Conservation (phyloP, 2,329 filamentous ascomycete species). For the Myrmaecium sp. region DNA sequence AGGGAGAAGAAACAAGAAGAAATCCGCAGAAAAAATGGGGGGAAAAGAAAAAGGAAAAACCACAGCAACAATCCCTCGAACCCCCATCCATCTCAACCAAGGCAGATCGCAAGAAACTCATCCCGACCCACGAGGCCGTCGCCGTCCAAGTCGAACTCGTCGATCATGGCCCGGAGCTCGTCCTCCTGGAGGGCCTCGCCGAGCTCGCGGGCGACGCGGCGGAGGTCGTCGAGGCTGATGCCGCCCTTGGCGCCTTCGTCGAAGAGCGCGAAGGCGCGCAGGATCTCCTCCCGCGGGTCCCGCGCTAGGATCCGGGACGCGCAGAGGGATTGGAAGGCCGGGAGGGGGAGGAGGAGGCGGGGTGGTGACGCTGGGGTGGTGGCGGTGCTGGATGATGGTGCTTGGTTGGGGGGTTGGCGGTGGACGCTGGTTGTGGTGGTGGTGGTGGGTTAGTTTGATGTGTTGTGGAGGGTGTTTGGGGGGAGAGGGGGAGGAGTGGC, state of each 20-base stretch:
- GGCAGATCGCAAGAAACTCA: conserved; percentile 50
- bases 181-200: conserved; percentile 88
- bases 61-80: too few species aligned
- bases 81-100: too few species aligned
- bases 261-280: conserved; percentile 82
- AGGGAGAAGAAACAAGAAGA: too few species aligned
- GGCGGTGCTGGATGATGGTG: conserved; percentile 1
- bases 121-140: conserved; percentile 58
- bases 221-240: conserved; percentile 76
- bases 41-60: too few species aligned
- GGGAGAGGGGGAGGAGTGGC: conserved; percentile 23
- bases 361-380: conserved; percentile 8
- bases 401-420: conserved; percentile 33
- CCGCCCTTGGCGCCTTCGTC: conserved; percentile 83
- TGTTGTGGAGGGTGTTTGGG: conserved; percentile 6
- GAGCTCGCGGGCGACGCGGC: conserved; percentile 73
- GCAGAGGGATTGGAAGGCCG: conserved; percentile 55
- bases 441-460: conserved; percentile 16
- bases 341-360: conserved; percentile 55
- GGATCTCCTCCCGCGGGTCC: conserved; percentile 80
- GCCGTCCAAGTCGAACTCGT: conserved; percentile 90
- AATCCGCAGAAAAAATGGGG: too few species aligned
- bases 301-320: conserved; percentile 65
- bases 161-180: conserved; percentile 89
- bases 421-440: conserved; percentile 11